Conservation (phyloP, 2,329 filamentous ascomycete genomes). For the Pestalotiopsis sp. region DNA sequence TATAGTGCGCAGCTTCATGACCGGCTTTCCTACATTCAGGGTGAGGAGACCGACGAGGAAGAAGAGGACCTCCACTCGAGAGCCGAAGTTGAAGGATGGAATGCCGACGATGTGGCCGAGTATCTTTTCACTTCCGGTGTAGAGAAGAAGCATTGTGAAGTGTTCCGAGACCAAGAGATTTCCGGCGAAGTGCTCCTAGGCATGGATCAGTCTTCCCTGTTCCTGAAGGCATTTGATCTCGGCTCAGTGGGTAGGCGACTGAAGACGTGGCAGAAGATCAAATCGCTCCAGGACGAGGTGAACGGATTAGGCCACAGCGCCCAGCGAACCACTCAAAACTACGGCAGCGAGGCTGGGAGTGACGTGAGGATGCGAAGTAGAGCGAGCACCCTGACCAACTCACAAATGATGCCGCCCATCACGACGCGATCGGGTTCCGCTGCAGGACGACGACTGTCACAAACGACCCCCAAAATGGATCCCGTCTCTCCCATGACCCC, state of each 20-base stretch:
- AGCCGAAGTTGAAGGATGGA: constrained; percentile 79
- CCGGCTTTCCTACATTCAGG: constrained; percentile 87
- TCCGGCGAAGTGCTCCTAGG: constrained; percentile 88
- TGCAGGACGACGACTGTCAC: constrained; percentile 52
- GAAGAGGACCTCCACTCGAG: constrained; percentile 70
- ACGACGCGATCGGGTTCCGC: constrained; percentile 49
- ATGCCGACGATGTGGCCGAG: constrained; percentile 80
- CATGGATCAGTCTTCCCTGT: constrained; percentile 94
- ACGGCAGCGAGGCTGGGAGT: constrained; percentile 61
- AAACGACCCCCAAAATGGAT: constrained; percentile 55
- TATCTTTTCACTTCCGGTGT: constrained; percentile 85
- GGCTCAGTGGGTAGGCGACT: constrained; percentile 86
- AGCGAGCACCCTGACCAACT: constrained; percentile 59
- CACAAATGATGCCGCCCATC: constrained; percentile 43
- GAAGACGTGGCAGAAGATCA: constrained; percentile 97
- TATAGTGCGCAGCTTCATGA: constrained; percentile 81
- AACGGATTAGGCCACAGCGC: constrained; percentile 48
- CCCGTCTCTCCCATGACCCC: constrained; percentile 44
- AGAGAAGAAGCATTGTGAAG: constrained; percentile 87
- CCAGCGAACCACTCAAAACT: constrained; percentile 56
- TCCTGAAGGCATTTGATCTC: constrained; percentile 93
- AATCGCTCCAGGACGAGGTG: constrained; percentile 85
- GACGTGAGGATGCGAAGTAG: constrained; percentile 59
- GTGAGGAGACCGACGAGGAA: constrained; percentile 94
- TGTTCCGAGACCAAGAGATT: constrained; percentile 96